These are phyloP conservation scores for Boletus rubescentipes DNA, from an alignment of 768 basidiomycete species.

Conservation along the genomic window DNA sequence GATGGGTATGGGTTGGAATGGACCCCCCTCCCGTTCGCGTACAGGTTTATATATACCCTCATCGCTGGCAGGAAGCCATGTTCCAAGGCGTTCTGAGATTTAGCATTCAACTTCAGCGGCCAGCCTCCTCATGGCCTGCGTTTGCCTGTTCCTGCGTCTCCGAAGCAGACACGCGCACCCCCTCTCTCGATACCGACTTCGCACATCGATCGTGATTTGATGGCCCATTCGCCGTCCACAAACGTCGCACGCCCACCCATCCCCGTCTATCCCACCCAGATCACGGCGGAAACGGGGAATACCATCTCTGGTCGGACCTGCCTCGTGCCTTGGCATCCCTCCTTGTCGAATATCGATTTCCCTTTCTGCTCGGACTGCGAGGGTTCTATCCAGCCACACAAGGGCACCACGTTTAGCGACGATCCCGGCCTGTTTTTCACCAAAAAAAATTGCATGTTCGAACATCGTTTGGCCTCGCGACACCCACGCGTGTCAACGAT, in stretches of 20 bases:
- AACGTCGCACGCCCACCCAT: constrained; percentile 1
- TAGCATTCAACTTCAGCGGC: constrained; percentile 31
- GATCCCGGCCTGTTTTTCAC: constrained; percentile 13
- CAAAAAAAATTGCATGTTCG: background rate
- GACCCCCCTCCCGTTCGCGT: background rate
- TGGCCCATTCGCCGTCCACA: constrained; percentile 7
- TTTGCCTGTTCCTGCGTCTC: constrained; percentile 16
- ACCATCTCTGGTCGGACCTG: constrained; percentile 9
- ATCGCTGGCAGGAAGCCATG: background rate
- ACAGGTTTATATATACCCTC: constrained; percentile 21
- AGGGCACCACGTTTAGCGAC: constrained; percentile 18
- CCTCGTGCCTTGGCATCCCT: constrained; percentile 21
- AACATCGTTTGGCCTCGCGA: background rate
- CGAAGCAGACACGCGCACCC: constrained; percentile 21
- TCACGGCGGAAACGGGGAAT: constrained; percentile 30
- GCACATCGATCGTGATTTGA: constrained; percentile 27
- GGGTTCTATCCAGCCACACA: constrained; percentile 9
- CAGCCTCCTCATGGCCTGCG: background rate
- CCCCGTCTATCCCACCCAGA: constrained; percentile 3
- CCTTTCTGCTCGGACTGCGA: constrained; percentile 16
- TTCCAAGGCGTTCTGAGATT: background rate
- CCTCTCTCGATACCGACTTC: background rate
- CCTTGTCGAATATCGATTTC: constrained; percentile 20
- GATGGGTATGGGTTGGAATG: background rate
- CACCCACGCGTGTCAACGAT: background rate